Evolutionary conservation across 164 flowering plant species (phyloP).

Genomic region (Chimonanthus salicifolius): DNA sequence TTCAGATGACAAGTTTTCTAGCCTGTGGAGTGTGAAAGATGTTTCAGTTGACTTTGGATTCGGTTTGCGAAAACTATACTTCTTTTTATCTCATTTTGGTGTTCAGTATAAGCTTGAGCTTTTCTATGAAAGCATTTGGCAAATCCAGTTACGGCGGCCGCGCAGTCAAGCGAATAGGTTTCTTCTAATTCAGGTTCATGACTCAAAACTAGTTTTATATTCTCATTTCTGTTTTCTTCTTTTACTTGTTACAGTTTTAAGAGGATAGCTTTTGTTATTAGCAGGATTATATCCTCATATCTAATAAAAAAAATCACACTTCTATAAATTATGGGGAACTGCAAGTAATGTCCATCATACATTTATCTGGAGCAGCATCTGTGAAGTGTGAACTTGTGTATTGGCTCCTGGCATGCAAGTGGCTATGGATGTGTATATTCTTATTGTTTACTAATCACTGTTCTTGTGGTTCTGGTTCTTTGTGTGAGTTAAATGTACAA

Average conservation of each 20-base stretch:
- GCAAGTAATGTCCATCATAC: too few species aligned
- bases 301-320: too few species aligned
- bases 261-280: background rate
- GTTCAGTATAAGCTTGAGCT: constrained; percentile 36
- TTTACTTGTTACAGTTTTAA: background rate
- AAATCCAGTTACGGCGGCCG: constrained; percentile 50
- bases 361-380: too few species aligned
- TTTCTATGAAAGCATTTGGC: constrained; percentile 59
- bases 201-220: background rate
- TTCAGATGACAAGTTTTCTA: constrained; percentile 36
- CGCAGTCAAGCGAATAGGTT: constrained; percentile 23
- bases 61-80: constrained; percentile 19
- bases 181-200: constrained; percentile 69
- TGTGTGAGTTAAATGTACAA: too few species aligned
- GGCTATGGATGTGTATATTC: too few species aligned
- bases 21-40: constrained; percentile 31
- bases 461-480: too few species aligned
- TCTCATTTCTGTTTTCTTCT: background rate
- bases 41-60: constrained; percentile 46
- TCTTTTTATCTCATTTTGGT: constrained; percentile 10
- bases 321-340: too few species aligned
- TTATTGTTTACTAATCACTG: too few species aligned
- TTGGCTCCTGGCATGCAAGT: too few species aligned
- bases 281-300: background rate
- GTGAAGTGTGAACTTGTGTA: too few species aligned